phyloP scores from a whole-genome alignment of 805 yeast species.

The Komagataella pastoris region DNA sequence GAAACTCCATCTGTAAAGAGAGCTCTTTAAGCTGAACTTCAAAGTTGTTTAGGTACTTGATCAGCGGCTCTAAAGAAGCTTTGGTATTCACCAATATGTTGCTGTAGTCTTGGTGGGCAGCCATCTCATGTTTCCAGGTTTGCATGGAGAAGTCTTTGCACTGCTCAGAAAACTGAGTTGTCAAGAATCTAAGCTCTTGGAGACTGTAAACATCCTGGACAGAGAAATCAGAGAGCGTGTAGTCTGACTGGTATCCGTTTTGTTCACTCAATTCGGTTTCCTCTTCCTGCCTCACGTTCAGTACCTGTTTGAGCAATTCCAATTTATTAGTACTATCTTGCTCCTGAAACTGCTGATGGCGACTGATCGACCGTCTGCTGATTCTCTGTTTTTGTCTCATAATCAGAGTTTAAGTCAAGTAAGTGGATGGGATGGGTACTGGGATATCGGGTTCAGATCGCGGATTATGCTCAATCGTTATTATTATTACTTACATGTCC shows the following conservation, averaged over 20 bases:
- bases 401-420: not conserved
- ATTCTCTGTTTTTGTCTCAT: constrained; percentile 4
- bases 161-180: constrained; percentile 7
- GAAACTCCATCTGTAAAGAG: constrained; percentile 46
- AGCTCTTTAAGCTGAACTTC: constrained; percentile 41
- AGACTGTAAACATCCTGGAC: constrained; percentile 5
- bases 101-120: constrained; percentile 14
- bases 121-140: constrained; percentile 4
- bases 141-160: constrained; percentile 3
- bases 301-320: not conserved
- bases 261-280: not conserved
- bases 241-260: not conserved
- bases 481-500: not conserved
- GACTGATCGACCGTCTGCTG: constrained; percentile 7
- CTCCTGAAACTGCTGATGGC: constrained; percentile 2
- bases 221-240: not conserved
- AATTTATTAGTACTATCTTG: not conserved
- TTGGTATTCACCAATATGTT: constrained; percentile 17
- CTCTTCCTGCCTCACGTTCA: not conserved
- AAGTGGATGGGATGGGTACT: not conserved
- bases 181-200: constrained; percentile 12
- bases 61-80: constrained; percentile 32
- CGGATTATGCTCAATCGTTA: not conserved
- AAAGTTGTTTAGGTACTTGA: constrained; percentile 38
- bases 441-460: not conserved